Evolutionary conservation across 2,329 filamentous ascomycete species (phyloP), one percentile per base, ranked within the genome.

Genomic region (Cadophora luteo-olivacea): DNA sequence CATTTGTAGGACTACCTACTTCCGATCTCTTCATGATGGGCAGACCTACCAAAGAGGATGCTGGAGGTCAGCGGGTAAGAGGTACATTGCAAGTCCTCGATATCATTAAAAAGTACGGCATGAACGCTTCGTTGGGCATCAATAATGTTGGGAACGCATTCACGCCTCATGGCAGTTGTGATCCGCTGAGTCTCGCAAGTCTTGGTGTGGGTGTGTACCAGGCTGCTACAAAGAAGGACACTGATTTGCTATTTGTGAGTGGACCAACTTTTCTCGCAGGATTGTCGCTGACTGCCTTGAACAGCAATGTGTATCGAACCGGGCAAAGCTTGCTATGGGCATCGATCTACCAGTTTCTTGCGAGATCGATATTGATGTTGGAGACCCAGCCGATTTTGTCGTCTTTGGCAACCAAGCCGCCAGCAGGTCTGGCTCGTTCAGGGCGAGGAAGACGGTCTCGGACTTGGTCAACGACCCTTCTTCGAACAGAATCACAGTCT

Each of bases 141-240:
- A 92, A 92, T 75, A 93, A 93, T 74, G 86, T 93, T 16, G 90
- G 90, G 22, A 93, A 93, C 75, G 89, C 90, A 0, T 92, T 93
- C 73, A 92, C 91, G 7, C 91, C 91, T 0, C 87, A 89, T 74
- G 91, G 90, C 0, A 87, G 82, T 22, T 88, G 85, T 49, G 91
- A 92, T 79, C 90, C 90, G 0, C 76, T 93, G 61, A 82, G 82
- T 51, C 79, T 92, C 54, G 89, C 89, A 24, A 87, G 84, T 71
- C 79, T 89, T 64, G 87, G 87, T 1, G 87, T 92, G 0, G 89
- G 88, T 0, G 75, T 92, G 3, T 92, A 92, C 74, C 89, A 92
- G 69, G 85, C 87, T 1, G 90, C 89, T 0, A 90, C 87, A 1
- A 83, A 83, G 68, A 75, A 79, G 19, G 88, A 91, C 75, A 85